Percentiles rank a stretch among this genome's conserved stretches.
phyloP scores from a whole-genome alignment of 2,329 filamentous ascomycete species.

The Cadophora sp. region DNA sequence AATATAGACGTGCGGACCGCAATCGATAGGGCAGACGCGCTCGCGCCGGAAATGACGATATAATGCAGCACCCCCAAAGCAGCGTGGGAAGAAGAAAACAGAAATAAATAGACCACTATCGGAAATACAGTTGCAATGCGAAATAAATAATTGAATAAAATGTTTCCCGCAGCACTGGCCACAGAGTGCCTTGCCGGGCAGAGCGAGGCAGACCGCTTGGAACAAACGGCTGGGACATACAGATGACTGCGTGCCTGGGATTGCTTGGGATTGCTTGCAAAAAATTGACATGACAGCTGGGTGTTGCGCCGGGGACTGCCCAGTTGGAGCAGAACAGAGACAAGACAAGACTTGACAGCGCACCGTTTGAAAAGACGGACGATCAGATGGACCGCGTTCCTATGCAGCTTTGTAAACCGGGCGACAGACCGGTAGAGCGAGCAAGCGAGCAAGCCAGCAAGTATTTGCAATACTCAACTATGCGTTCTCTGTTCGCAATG shows the following conservation, averaged over 20 bases:
- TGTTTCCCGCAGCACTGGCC: conserved; percentile 15
- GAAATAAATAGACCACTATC: conserved; percentile 19
- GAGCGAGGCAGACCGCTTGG: neutral
- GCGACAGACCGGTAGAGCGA: neutral
- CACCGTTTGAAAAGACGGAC: conserved; percentile 16
- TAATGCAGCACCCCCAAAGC: conserved; percentile 19
- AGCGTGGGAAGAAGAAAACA: conserved; percentile 14
- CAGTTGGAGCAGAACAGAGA: neutral
- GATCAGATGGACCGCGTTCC: conserved; percentile 7
- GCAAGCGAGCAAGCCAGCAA: neutral
- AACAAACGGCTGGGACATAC: neutral
- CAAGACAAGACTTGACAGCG: conserved; percentile 2
- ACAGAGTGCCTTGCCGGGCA: conserved; percentile 2
- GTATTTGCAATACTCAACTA: conserved; percentile 9
- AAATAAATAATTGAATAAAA: conserved; percentile 10
- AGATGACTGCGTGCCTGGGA: neutral
- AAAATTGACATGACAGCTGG: neutral
- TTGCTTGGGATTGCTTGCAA: neutral
- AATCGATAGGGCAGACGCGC: conserved; percentile 14
- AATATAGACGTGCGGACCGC: conserved; percentile 13
- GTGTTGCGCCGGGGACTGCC: conserved; percentile 9
- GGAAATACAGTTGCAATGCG: conserved; percentile 13
- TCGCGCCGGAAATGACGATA: conserved; percentile 16
- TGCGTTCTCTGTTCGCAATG: conserved; percentile 15
- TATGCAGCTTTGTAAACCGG: neutral